Conservation (phyloP, 1,139 yeast species). For the Yamadazyma diddensiae region DNA sequence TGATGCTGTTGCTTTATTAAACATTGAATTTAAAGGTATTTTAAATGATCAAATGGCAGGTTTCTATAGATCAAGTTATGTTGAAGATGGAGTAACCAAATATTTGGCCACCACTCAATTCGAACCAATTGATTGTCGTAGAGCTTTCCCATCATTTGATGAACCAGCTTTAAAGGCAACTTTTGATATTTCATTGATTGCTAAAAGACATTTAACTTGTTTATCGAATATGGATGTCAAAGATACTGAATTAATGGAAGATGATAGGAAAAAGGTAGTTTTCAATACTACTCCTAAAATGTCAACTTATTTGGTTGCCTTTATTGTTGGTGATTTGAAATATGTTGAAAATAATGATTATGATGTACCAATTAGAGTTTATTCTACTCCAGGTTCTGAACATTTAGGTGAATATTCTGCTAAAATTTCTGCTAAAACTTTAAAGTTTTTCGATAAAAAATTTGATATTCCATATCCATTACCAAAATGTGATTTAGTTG, state of each 20-base stretch:
- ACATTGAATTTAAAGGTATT: constrained; percentile 62
- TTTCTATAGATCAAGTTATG: constrained; percentile 73
- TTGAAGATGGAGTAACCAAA: constrained; percentile 57
- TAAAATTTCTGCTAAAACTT: constrained; percentile 49
- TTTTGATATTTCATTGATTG: constrained; percentile 63
- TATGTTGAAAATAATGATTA: constrained; percentile 64
- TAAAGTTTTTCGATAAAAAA: constrained; percentile 48
- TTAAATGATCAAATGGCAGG: constrained; percentile 86
- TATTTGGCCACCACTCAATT: constrained; percentile 81
- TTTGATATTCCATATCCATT: constrained; percentile 60
- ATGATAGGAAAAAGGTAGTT: constrained; percentile 48
- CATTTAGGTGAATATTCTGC: constrained; percentile 50
- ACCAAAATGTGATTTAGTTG: constrained; percentile 56
- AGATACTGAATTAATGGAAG: constrained; percentile 42
- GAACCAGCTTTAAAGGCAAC: constrained; percentile 84
- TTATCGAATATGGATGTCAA: constrained; percentile 78
- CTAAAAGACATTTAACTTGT: constrained; percentile 59
- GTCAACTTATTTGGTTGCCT: constrained; percentile 79
- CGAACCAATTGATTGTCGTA: constrained; percentile 86
- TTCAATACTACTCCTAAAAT: constrained; percentile 62
- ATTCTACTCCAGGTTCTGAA: constrained; percentile 53
- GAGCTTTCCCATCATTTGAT: constrained; percentile 89
- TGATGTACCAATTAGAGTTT: constrained; percentile 60
- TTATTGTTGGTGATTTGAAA: constrained; percentile 74
- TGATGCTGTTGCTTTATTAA: constrained; percentile 44